Conservation (phyloP, 352 stramenopile species). For the Lagenidium sp. region DNA sequence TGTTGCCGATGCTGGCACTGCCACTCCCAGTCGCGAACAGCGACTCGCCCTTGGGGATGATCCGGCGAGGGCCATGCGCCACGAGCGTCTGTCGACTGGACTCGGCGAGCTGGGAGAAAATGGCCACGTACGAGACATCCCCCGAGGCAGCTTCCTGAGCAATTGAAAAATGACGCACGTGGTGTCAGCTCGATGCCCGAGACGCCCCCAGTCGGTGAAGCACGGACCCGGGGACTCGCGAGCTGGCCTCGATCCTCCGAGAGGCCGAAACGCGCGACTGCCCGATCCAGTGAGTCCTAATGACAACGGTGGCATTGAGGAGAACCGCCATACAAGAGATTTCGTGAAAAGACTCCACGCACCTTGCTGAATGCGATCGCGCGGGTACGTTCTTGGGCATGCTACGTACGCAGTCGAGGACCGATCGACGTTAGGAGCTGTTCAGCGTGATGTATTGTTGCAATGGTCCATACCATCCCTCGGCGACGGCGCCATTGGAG, state of each 20-base stretch:
- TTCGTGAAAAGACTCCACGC: not conserved
- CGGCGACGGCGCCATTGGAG: constrained; percentile 16
- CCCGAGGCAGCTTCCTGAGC: constrained; percentile 20
- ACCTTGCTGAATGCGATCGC: constrained; percentile 24
- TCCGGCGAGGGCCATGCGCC: constrained; percentile 12
- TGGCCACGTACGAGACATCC: constrained; percentile 24
- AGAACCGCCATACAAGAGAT: not conserved
- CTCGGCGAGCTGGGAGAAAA: constrained; percentile 35
- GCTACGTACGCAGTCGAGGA: no score
- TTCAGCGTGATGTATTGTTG: no score
- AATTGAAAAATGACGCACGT: not conserved
- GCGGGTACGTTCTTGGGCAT: constrained; percentile 24
- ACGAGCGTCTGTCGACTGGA: constrained; percentile 17
- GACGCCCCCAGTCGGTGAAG: no score
- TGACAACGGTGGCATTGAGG: not conserved
- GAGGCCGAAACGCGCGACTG: constrained; percentile 7
- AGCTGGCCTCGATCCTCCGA: constrained; percentile 4
- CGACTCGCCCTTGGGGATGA: constrained; percentile 2
- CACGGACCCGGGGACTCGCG: no score
- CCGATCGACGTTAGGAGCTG: no score
- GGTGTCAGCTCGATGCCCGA: no score
- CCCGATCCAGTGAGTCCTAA: constrained; percentile 15
- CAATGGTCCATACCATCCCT: constrained; percentile 4
- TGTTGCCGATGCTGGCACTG: not conserved
- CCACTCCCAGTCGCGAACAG: constrained; percentile 2